Evolutionary conservation across 371 early-diverging fungal species (phyloP), one percentile per base, ranked within the genome.

Genomic region (Zychaea mexicana): DNA sequence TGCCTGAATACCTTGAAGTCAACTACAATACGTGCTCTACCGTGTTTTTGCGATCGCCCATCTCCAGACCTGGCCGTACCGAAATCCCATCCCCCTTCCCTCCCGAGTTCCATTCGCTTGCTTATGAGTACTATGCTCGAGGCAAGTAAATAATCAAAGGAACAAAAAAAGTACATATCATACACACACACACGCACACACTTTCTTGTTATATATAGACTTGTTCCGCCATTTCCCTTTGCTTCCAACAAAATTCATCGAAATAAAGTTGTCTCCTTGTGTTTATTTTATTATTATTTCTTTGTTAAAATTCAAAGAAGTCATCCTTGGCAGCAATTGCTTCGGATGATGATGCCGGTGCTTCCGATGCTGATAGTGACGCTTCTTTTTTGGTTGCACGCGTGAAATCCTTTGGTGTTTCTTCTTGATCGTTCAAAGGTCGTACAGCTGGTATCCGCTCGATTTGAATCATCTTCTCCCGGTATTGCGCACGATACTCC

Each of bases 1-100:
- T 94, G 15, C 98, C 98, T 21, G 91, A 94, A 64, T 98, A 98
- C 74, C 91, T 97, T 42, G 97, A 98, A 84, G 97, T 97, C 67
- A 91, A 95, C 82, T 98, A 95, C 82, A 89, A 89, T 70, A 95
- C 94, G 12, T 95, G 95, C 85, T 91, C 92, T 32, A 81, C 88
- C 21, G 89, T 95, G 52, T 95, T 95, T 72, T 77, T 98, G 60
- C 90, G 97, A 61, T 76, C 90, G 33, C 97, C 98, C 27, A 86
- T 94, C 55, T 92, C 93, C 17, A 86, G 93, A 73, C 94, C 96
- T 31, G 86, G 89, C 62, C 79, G 84, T 52, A 89, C 93, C 54
- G 98, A 98, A 80, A 87, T 98, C 56, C 98, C 97, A 32, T 94
- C 95, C 45, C 98, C 97, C 24, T 94, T 83, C 76, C 93, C 95